Evolutionary conservation across 306 rosid species (phyloP), one percentile per base, ranked within the genome.

Genomic region (Rosa lucieae): DNA sequence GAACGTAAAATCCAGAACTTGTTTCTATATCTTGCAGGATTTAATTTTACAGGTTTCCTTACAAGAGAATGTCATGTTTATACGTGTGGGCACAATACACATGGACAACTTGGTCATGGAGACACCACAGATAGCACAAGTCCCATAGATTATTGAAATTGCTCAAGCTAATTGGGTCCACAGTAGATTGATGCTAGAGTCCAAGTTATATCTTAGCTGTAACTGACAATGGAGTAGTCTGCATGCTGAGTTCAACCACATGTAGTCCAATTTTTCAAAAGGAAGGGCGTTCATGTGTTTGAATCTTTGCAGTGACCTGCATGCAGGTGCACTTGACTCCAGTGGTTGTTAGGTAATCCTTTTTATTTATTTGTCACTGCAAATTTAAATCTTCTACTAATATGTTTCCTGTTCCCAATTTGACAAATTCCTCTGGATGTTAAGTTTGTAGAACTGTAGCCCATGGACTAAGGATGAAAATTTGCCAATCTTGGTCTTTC

Each of bases 101-200:
- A 85, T 47, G 98, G 98, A 67, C 98, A 94, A 85, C 97, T 92
- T 70, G 97, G 97, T 82, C 93, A 90, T 58, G 91, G 93, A 4
- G 97, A 90, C 79, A 86, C 87, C 26, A 82, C 75, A 61, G 97
- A 94, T 77, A 85, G 89, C 81, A 92, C 89, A 63, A 82, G 85
- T 29, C 97, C 97, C 15, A 89, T 32, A 32, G 35, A 32, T 32
- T 32, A 32, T 32, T 32, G 35, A 32, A n/a, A 32, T 67, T 73
- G 81, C 93, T 88, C 23, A 74, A 69, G 76, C 86, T 77, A 35
- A 81, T 84, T 61, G 97, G 90, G 43, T 75, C 85, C 48, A 84
- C 91, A 55, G 89, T 81, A 92, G 79, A 84, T 94, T 80, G 89
- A 93, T 78, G 92, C 98, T 1, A 51, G 56, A 97, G 98, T 82